Conservation (phyloP, 108 stramenopile species). For the Epithemia pelagica region DNA sequence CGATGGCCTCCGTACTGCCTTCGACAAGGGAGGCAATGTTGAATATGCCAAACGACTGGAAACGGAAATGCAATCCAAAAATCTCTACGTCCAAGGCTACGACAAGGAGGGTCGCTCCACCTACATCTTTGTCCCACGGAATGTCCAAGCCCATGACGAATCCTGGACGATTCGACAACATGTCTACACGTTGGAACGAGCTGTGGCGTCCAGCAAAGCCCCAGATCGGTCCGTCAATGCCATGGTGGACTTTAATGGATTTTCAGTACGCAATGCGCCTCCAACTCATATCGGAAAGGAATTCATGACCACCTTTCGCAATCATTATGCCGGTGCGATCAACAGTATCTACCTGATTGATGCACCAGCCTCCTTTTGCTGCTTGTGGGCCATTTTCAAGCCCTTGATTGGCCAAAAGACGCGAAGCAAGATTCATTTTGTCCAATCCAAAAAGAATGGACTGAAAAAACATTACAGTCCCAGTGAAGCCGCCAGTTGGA, state of each 20-base stretch:
- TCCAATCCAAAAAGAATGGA: constrained; percentile 4
- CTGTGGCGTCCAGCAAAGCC: constrained; percentile 20
- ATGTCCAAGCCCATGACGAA: constrained; percentile 18
- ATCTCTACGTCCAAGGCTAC: constrained; percentile 27
- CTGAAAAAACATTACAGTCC: constrained; percentile 15
- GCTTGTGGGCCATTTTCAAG: constrained; percentile 23
- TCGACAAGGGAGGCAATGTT: constrained; percentile 1
- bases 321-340: constrained; percentile 30
- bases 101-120: constrained; percentile 34
- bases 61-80: constrained; percentile 15
- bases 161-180: constrained; percentile 29
- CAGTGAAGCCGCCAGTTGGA: constrained; percentile 23
- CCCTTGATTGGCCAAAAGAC: constrained; percentile 28
- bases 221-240: constrained; percentile 17
- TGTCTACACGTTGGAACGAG: constrained; percentile 35
- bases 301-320: constrained; percentile 25
- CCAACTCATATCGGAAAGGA: constrained; percentile 20
- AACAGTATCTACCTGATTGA: constrained; percentile 28
- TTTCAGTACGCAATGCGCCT: constrained; percentile 17
- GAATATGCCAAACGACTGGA: constrained; percentile 7
- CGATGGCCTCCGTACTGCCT: constrained; percentile 18
- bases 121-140: constrained; percentile 23
- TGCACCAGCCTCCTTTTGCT: constrained; percentile 20
- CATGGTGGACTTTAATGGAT: constrained; percentile 32
- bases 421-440: constrained; percentile 21